phyloP scores from a whole-genome alignment of 495 filamentous ascomycete genomes.

The Aspergillus sclerotiicarbonarius region DNA sequence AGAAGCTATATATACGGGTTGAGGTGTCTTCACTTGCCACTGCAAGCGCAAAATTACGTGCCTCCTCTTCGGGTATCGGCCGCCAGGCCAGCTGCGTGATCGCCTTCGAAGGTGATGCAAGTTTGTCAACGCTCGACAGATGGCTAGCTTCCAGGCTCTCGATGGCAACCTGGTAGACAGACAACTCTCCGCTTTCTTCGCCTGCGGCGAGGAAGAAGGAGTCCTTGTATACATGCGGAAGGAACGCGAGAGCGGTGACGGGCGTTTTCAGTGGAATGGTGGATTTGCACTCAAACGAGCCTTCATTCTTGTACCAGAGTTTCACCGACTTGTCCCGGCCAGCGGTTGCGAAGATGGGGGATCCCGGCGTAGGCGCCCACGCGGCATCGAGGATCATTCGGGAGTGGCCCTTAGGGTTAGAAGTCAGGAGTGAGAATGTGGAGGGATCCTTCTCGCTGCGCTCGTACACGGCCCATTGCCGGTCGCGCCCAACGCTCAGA shows the following conservation, averaged over 20 bases:
- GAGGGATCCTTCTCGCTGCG: constrained; percentile 37
- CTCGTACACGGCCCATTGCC: constrained; percentile 83
- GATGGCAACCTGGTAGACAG: constrained; percentile 38
- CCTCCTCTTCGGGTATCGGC: constrained; percentile 38
- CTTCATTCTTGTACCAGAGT: constrained; percentile 58
- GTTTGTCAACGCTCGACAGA: constrained; percentile 36
- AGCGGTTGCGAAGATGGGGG: constrained; percentile 72
- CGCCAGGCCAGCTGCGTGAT: constrained; percentile 78
- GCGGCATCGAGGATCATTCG: constrained; percentile 84
- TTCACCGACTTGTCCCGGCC: constrained; percentile 84
- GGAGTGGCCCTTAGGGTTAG: constrained; percentile 80
- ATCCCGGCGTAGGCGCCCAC: constrained; percentile 62
- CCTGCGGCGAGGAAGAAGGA: constrained; percentile 64
- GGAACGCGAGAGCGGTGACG: constrained; percentile 77
- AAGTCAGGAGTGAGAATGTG: constrained; percentile 53
- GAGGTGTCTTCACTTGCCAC: constrained; percentile 83
- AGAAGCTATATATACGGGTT: constrained; percentile 66
- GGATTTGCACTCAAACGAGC: constrained; percentile 44
- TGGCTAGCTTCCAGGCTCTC: constrained; percentile 47
- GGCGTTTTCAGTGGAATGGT: constrained; percentile 57
- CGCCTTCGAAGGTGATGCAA: constrained; percentile 62
- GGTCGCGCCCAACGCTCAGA: constrained; percentile 85
- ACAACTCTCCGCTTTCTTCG: constrained; percentile 46
- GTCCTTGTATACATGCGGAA: constrained; percentile 35
- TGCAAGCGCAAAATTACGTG: constrained; percentile 57